A percentile compares a stretch with the other conserved stretches of the same genome.
These are phyloP conservation scores for Rubus parviflorus DNA, from an alignment of 306 rosid genomes.

Conservation along the genomic window DNA sequence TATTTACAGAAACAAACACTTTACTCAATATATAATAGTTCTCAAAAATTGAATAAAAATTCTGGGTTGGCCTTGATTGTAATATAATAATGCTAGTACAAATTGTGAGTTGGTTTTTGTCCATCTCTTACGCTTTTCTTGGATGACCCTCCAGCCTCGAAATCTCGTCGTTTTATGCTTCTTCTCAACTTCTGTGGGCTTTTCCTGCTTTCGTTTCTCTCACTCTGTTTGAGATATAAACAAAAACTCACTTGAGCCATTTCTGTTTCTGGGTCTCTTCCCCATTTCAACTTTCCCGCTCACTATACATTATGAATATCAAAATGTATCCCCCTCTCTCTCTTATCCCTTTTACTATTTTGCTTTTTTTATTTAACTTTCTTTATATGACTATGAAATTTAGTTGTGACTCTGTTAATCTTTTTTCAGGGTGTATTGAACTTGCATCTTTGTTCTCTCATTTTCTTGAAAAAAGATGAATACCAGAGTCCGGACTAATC, in stretches of 20 bases:
- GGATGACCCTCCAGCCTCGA: conserved; percentile 48
- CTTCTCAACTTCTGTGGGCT: conserved; percentile 36
- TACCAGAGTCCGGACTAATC: conserved; percentile 55
- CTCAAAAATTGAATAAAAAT: neutral
- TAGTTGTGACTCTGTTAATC: conserved; percentile 25
- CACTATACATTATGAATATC: conserved; percentile 42
- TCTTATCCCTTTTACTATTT: conserved; percentile 10
- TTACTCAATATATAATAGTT: neutral
- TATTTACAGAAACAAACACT: neutral
- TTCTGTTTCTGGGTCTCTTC: conserved; percentile 34
- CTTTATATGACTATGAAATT: conserved; percentile 2
- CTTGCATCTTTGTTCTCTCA: conserved; percentile 37
- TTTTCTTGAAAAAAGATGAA: conserved; percentile 52
- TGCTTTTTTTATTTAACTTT: conserved; percentile 1
- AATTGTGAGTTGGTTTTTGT: conserved; percentile 24
- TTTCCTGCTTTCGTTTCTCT: conserved; percentile 42
- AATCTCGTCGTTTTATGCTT: conserved; percentile 64
- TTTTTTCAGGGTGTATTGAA: conserved; percentile 30
- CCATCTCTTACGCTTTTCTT: conserved; percentile 44
- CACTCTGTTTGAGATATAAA: conserved; percentile 59
- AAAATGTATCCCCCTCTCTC: conserved; percentile 20
- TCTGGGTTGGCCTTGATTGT: neutral
- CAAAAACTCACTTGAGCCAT: conserved; percentile 26
- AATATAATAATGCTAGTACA: conserved; percentile 21
- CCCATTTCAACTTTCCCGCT: conserved; percentile 72